These are phyloP conservation scores for Pleurotus ostreatus DNA, from an alignment of 768 basidiomycete species.

Conservation along the genomic window DNA sequence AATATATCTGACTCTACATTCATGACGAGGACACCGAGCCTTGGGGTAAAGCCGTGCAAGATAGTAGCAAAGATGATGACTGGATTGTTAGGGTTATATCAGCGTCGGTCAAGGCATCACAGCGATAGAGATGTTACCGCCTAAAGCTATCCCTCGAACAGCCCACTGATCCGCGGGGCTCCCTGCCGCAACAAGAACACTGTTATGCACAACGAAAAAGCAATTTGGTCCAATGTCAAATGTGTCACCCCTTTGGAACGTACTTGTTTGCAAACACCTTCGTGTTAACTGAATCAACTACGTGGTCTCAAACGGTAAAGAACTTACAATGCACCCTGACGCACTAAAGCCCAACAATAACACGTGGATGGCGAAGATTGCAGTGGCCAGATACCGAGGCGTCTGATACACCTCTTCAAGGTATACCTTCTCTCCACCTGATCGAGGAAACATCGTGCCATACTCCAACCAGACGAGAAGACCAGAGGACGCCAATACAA, in stretches of 20 bases:
- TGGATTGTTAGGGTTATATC: conserved; percentile 14
- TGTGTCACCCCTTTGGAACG: not conserved
- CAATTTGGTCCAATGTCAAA: too few relatives aligned
- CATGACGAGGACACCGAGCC: conserved; percentile 48
- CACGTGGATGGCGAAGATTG: conserved; percentile 43
- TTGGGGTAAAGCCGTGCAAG: conserved; percentile 49
- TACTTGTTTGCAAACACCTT: conserved; percentile 30
- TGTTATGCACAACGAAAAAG: conserved; percentile 14
- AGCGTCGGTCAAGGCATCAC: not conserved
- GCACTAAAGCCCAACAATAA: conserved; percentile 36
- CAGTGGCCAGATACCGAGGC: conserved; percentile 43
- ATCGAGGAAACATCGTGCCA: conserved; percentile 60
- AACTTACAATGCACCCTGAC: conserved; percentile 42
- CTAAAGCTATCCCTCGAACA: conserved; percentile 56
- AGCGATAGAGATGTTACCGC: conserved; percentile 27
- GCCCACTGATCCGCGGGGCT: conserved; percentile 38
- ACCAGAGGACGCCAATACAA: conserved; percentile 52
- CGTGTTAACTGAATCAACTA: not conserved
- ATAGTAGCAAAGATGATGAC: conserved; percentile 48
- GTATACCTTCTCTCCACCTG: conserved; percentile 63
- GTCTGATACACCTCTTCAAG: conserved; percentile 49
- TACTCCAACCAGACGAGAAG: conserved; percentile 63
- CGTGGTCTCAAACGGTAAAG: conserved; percentile 6
- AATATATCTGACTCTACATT: conserved; percentile 33
- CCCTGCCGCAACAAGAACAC: conserved; percentile 46